phyloP scores from a whole-genome alignment of 1,284 basidiomycete genomes.

The Paramarasmius palmivorus region DNA sequence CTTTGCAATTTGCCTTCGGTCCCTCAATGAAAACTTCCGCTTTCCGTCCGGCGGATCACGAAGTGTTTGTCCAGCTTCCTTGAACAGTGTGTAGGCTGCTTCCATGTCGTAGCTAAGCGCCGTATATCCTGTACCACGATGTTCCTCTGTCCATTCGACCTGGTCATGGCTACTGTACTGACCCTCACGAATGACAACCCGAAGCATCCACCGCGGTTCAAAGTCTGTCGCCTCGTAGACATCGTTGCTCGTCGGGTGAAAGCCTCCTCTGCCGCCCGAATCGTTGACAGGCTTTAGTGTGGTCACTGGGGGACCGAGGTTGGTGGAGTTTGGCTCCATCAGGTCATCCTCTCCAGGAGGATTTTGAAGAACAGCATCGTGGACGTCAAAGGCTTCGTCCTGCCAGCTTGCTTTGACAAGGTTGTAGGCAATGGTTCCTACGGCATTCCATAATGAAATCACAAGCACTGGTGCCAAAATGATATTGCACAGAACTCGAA shows the following conservation, averaged over 20 bases:
- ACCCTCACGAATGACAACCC: background rate
- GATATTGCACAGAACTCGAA: background rate
- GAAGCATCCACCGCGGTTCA: background rate
- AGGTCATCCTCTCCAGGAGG: too few species aligned
- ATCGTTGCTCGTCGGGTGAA: too few species aligned
- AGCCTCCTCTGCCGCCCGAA: too few species aligned
- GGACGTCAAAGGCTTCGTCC: background rate
- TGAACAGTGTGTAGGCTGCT: background rate
- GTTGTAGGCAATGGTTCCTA: background rate
- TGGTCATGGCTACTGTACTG: background rate
- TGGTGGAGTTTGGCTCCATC: too few species aligned
- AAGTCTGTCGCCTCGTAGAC: background rate
- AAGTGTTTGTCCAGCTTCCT: too few species aligned
- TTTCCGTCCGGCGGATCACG: background rate
- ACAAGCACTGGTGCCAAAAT: background rate
- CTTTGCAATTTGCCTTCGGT: background rate
- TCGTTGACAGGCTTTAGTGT: too few species aligned
- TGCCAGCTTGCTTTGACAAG: background rate
- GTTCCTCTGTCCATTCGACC: background rate
- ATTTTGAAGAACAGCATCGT: background rate
- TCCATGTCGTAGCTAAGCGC: slow-evolving; percentile 4
- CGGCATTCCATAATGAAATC: background rate
- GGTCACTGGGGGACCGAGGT: too few species aligned
- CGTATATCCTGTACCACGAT: background rate
- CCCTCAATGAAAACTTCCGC: background rate